Conservation (phyloP, 108 stramenopile species). For the Poteriospumella lacustris region DNA sequence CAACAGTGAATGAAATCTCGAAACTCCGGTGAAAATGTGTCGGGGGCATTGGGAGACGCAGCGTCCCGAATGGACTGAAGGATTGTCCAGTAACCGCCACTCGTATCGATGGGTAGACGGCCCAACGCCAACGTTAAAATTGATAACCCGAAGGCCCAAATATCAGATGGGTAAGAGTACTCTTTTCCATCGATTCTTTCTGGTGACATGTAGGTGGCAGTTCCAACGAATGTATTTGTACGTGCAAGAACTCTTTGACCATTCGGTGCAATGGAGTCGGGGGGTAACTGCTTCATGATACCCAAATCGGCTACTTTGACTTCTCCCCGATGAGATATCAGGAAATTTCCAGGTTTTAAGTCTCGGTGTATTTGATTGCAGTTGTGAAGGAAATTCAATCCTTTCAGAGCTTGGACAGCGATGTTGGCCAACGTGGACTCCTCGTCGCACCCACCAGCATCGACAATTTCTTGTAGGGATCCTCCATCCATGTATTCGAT, state of each 20-base stretch:
- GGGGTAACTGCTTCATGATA: conserved; percentile 13
- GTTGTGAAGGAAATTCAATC: conserved; percentile 51
- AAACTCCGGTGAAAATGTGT: conserved; percentile 37
- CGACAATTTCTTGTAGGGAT: conserved; percentile 46
- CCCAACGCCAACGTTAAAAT: conserved; percentile 81
- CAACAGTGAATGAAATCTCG: conserved; percentile 38
- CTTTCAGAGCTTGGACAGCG: conserved; percentile 40
- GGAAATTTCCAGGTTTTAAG: conserved; percentile 53
- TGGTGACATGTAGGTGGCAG: conserved; percentile 65
- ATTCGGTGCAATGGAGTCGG: background rate
- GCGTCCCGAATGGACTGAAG: conserved; percentile 47
- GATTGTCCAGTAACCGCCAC: conserved; percentile 46
- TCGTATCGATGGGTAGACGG: conserved; percentile 29
- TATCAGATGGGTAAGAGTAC: conserved; percentile 49
- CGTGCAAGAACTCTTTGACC: background rate
- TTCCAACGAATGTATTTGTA: conserved; percentile 60
- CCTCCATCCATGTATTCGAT: conserved; percentile 60
- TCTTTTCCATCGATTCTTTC: conserved; percentile 54
- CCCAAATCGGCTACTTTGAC: conserved; percentile 28
- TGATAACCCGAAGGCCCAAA: conserved; percentile 73
- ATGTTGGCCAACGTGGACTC: conserved; percentile 49
- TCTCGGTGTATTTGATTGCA: conserved; percentile 59
- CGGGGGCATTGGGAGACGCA: conserved; percentile 42
- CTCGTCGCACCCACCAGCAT: conserved; percentile 48
- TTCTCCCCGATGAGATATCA: conserved; percentile 22